These are phyloP conservation scores for Aquilaria sinensis DNA, from an alignment of 345 rosid species.

Conservation along the genomic window DNA sequence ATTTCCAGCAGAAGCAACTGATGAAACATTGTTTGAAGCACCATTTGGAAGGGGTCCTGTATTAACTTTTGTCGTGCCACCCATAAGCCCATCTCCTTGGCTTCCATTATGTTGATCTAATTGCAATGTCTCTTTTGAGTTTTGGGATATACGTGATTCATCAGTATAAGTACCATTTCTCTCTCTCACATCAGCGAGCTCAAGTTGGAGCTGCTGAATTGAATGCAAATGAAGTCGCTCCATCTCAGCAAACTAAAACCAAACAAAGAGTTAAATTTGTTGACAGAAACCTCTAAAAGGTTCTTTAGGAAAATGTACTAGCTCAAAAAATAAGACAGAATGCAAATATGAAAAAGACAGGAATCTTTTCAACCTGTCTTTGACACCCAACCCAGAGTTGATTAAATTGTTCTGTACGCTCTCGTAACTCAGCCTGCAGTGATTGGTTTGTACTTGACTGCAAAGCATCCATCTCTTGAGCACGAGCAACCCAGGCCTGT, in stretches of 20 bases:
- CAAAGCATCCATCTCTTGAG: conserved; percentile 83
- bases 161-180: conserved; percentile 56
- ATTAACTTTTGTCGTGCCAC: conserved; percentile 23
- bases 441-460: conserved; percentile 69
- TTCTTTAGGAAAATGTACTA: not conserved
- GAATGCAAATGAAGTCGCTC: conserved; percentile 82
- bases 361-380: conserved; percentile 65
- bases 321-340: conserved; percentile 3
- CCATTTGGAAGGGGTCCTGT: conserved; percentile 40
- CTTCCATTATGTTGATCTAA: conserved; percentile 47
- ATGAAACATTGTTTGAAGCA: conserved; percentile 35
- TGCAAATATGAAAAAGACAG: conserved; percentile 1
- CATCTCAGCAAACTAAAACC: conserved; percentile 75
- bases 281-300: not conserved
- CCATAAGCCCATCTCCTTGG: conserved; percentile 49
- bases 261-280: conserved; percentile 13
- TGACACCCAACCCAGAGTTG: conserved; percentile 95
- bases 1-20: conserved; percentile 44
- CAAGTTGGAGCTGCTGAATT: conserved; percentile 82
- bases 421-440: conserved; percentile 74
- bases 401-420: conserved; percentile 78
- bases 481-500: conserved; percentile 75
- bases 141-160: conserved; percentile 44
- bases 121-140: conserved; percentile 43
- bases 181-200: conserved; percentile 71